These are phyloP conservation scores for Solanum hybrid DNA, from an alignment of 305 asterid genomes.

Conservation along the genomic window DNA sequence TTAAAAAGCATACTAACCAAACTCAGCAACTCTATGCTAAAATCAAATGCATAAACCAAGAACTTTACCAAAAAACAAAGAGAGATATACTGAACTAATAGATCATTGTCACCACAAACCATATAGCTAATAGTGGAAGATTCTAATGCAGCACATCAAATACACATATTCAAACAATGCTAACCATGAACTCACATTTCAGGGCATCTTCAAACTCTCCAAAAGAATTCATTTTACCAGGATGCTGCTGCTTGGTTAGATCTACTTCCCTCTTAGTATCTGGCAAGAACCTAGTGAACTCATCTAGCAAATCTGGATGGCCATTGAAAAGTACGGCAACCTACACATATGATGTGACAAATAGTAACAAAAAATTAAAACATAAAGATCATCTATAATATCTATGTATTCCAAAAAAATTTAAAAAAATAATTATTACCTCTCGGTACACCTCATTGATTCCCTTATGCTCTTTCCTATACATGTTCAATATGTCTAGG, in stretches of 20 bases:
- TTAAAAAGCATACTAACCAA: neutral
- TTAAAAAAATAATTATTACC: too few relatives aligned
- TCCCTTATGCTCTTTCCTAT: slow-evolving; percentile 83
- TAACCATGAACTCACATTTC: slow-evolving; percentile 54
- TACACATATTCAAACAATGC: neutral
- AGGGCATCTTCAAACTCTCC: slow-evolving; percentile 62
- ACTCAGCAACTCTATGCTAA: neutral
- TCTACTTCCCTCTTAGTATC: slow-evolving; percentile 64
- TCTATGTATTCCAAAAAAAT: neutral
- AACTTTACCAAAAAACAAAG: neutral
- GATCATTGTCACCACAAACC: neutral
- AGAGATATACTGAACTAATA: neutral
- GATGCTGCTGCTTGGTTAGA: slow-evolving; percentile 38
- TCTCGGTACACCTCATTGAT: slow-evolving; percentile 73
- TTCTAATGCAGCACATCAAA: neutral
- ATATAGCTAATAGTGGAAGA: neutral
- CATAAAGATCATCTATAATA: neutral
- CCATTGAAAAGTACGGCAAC: slow-evolving; percentile 69
- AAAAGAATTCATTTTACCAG: slow-evolving; percentile 61
- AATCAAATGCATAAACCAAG: neutral
- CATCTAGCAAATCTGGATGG: slow-evolving; percentile 84
- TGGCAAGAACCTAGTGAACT: slow-evolving; percentile 86
- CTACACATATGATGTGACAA: slow-evolving; percentile 22
- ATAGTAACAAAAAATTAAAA: slow-evolving; percentile 4
- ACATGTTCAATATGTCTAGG: slow-evolving; percentile 90